Evolutionary conservation across 257 asterid species (phyloP).

Genomic region (Solanum gracilifrons): DNA sequence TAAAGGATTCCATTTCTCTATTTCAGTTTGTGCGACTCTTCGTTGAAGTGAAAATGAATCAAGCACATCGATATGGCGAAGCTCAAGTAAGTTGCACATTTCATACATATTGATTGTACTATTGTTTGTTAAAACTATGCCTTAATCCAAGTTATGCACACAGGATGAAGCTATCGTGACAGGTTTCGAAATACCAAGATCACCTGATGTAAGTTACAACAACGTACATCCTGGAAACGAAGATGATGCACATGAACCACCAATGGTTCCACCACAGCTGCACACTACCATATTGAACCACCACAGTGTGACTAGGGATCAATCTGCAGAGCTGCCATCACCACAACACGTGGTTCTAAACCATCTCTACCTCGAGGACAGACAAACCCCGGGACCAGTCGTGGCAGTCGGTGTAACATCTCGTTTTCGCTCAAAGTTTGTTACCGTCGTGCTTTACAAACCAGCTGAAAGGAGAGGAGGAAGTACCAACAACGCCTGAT

Average conservation of each 20-base stretch:
- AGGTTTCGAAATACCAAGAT: slow-evolving; percentile 75
- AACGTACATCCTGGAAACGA: slow-evolving; percentile 52
- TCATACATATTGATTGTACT: not conserved
- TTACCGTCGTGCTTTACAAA: slow-evolving; percentile 82
- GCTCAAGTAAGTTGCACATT: slow-evolving; percentile 41
- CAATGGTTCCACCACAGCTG: slow-evolving; percentile 61
- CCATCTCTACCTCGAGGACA: slow-evolving; percentile 81
- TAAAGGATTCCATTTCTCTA: not conserved
- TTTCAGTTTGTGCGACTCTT: not conserved
- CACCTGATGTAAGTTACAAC: slow-evolving; percentile 83
- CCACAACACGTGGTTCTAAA: slow-evolving; percentile 74
- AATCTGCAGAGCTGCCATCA: slow-evolving; percentile 34
- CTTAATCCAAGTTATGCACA: not conserved
- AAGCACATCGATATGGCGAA: slow-evolving; percentile 36
- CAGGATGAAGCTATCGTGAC: slow-evolving; percentile 72
- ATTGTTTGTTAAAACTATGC: not conserved
- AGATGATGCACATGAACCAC: slow-evolving; percentile 84
- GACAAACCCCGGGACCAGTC: slow-evolving; percentile 55
- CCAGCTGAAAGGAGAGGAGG: slow-evolving; percentile 73
- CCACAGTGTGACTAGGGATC: slow-evolving; percentile 29
- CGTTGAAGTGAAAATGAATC: slow-evolving; percentile 18
- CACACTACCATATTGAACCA: slow-evolving; percentile 58
- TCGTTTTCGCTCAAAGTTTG: slow-evolving; percentile 78
- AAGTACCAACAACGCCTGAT: slow-evolving; percentile 9
- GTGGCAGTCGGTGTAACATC: slow-evolving; percentile 83